Evolutionary conservation across 2,329 filamentous ascomycete species (phyloP).

Genomic region (Fusarium pseudograminearum): DNA sequence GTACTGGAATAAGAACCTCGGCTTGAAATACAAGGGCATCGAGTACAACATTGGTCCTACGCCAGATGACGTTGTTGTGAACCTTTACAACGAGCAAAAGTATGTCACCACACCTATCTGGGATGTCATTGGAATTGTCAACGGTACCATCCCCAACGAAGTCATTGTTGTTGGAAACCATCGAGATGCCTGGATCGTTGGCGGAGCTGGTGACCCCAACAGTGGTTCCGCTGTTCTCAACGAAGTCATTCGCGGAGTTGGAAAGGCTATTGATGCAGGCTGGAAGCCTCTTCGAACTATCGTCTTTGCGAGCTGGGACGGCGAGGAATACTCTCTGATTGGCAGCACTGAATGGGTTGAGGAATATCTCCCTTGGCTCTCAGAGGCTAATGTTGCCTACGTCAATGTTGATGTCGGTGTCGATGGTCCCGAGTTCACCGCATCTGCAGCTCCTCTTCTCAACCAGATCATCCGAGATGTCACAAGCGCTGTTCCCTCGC

Average conservation of each 20-base stretch:
- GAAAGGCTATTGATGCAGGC: conserved; percentile 72
- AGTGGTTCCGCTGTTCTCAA: conserved; percentile 83
- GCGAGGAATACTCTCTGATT: conserved; percentile 86
- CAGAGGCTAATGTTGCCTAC: conserved; percentile 79
- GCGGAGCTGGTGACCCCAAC: conserved; percentile 86
- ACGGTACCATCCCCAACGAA: conserved; percentile 85
- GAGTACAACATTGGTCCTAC: conserved; percentile 88
- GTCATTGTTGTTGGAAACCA: conserved; percentile 94
- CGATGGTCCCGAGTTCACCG: conserved; percentile 71
- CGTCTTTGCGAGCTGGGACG: conserved; percentile 87
- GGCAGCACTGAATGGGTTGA: conserved; percentile 95
- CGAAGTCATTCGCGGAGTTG: conserved; percentile 81
- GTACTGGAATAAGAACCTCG: conserved; percentile 76
- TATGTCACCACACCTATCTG: conserved; percentile 86
- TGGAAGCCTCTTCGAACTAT: conserved; percentile 82
- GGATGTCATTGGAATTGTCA: conserved; percentile 94
- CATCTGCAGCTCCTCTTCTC: conserved; percentile 79
- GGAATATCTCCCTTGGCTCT: conserved; percentile 86
- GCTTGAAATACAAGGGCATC: conserved; percentile 82
- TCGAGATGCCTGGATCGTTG: conserved; percentile 88
- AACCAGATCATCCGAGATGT: conserved; percentile 78
- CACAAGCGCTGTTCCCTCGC: conserved; percentile 71
- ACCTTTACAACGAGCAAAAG: conserved; percentile 82
- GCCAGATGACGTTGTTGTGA: conserved; percentile 76
- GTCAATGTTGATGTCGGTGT: conserved; percentile 86